A percentile compares a stretch with the other conserved stretches of the same genome.
These are phyloP conservation scores for Fusarium tjaetaba DNA, from an alignment of 2,329 filamentous ascomycete genomes.

Conservation along the genomic window DNA sequence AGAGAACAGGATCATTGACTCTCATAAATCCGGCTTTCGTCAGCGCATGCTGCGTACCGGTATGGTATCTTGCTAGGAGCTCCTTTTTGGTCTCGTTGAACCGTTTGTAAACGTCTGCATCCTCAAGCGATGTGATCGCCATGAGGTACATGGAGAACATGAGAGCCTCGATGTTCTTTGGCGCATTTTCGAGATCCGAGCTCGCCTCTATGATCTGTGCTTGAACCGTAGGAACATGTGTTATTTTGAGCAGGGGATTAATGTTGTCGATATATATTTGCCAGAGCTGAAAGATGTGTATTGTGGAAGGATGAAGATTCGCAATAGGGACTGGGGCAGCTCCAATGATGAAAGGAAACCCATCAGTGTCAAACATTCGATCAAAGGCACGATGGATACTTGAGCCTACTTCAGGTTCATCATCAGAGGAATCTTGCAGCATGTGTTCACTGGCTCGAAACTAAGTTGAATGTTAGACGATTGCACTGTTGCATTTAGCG, in stretches of 20 bases:
- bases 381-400: slow-evolving; percentile 68
- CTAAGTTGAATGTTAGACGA: slow-evolving; percentile 46
- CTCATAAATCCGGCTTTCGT: slow-evolving; percentile 74
- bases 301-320: slow-evolving; percentile 61
- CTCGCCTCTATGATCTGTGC: slow-evolving; percentile 71
- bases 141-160: slow-evolving; percentile 74
- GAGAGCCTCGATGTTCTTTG: slow-evolving; percentile 69
- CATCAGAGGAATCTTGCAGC: slow-evolving; percentile 65
- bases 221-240: slow-evolving; percentile 73
- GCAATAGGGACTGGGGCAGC: slow-evolving; percentile 56
- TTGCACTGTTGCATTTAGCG: not conserved
- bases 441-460: slow-evolving; percentile 61
- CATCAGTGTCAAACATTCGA: slow-evolving; percentile 66
- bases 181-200: slow-evolving; percentile 63
- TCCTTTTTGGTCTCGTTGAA: slow-evolving; percentile 64
- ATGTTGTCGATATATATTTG: slow-evolving; percentile 76
- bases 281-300: slow-evolving; percentile 73
- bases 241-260: slow-evolving; percentile 74
- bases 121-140: slow-evolving; percentile 66
- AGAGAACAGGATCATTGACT: slow-evolving; percentile 69
- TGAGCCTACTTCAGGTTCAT: slow-evolving; percentile 63
- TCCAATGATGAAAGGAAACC: slow-evolving; percentile 67
- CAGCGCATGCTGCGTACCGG: slow-evolving; percentile 71
- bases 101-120: slow-evolving; percentile 63
- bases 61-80: slow-evolving; percentile 63